Evolutionary conservation across 2,329 filamentous ascomycete genomes (phyloP).

Genomic region (Helicocarpus griseus): DNA sequence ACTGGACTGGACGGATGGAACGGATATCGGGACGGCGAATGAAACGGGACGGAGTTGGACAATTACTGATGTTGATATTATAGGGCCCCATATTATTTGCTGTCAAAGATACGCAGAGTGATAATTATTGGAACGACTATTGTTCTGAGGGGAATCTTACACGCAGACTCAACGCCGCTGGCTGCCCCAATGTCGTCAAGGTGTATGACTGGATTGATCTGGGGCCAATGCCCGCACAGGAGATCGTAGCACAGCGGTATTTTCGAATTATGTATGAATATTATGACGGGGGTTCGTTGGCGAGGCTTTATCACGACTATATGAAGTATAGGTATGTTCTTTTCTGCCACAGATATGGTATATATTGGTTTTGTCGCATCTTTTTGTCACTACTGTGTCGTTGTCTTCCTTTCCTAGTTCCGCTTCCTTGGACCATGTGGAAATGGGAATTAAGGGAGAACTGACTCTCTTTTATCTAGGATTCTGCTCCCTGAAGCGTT

Average conservation of each 20-base stretch:
- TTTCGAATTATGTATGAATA: conserved; percentile 9
- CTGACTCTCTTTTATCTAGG: neutral
- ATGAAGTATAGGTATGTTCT: conserved; percentile 2
- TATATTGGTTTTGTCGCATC: neutral
- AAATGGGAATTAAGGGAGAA: neutral
- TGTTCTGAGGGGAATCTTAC: conserved; percentile 7
- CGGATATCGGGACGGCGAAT: neutral
- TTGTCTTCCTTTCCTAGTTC: neutral
- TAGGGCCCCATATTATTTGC: conserved; percentile 7
- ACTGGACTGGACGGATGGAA: no score
- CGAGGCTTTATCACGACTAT: conserved; percentile 1
- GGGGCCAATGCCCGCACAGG: neutral
- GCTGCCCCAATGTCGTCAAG: conserved; percentile 9
- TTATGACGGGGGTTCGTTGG: conserved; percentile 2
- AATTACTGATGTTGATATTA: neutral
- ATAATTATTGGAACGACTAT: conserved; percentile 6
- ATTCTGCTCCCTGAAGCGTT: conserved; percentile 8
- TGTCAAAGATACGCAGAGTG: conserved; percentile 6
- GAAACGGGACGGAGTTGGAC: neutral
- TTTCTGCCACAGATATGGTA: neutral
- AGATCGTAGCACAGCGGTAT: neutral
- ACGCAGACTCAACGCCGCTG: conserved; percentile 6
- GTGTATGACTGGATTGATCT: conserved; percentile 7
- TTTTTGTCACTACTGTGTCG: neutral
- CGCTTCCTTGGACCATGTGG: no score